A percentile compares a stretch with the other conserved stretches of the same genome.
phyloP scores from a whole-genome alignment of 495 filamentous ascomycete species.

The Opeltia flavorubescens region DNA sequence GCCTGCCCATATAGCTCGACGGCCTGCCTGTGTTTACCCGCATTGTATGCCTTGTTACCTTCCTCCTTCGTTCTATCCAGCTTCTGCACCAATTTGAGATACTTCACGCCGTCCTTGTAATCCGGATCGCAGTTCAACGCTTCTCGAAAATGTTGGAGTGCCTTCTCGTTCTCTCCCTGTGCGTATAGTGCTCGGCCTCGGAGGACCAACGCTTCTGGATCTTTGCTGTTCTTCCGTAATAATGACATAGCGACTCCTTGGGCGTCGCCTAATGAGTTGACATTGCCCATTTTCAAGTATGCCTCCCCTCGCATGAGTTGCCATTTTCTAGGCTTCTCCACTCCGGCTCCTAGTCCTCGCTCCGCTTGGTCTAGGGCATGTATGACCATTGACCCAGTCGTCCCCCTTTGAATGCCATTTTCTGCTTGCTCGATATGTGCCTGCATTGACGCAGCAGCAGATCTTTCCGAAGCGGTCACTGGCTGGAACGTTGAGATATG shows the following conservation, averaged over 20 bases:
- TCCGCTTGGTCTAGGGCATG: constrained; percentile 86
- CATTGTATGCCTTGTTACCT: constrained; percentile 82
- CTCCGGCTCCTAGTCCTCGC: constrained; percentile 54
- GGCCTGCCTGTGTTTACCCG: constrained; percentile 60
- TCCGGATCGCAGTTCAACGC: constrained; percentile 87
- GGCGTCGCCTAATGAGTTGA: constrained; percentile 77
- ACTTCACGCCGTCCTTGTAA: constrained; percentile 69
- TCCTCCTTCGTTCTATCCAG: constrained; percentile 90
- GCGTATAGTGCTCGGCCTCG: constrained; percentile 78
- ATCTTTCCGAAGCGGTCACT: constrained; percentile 68
- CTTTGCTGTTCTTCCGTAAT: constrained; percentile 71
- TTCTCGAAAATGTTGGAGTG: constrained; percentile 81
- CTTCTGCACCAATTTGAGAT: constrained; percentile 73
- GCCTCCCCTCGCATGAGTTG: constrained; percentile 83
- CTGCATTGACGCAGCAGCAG: constrained; percentile 67
- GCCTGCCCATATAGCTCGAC: constrained; percentile 74
- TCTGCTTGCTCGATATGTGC: constrained; percentile 70
- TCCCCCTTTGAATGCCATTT: constrained; percentile 55
- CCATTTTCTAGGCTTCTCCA: constrained; percentile 79
- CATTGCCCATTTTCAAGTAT: constrained; percentile 83
- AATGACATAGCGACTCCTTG: constrained; percentile 83
- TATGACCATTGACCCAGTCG: constrained; percentile 74
- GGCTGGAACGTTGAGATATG: constrained; percentile 43
- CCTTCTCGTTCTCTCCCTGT: constrained; percentile 88
- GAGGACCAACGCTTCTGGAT: constrained; percentile 86